Base-by-base conservation (phyloP, 2,329 filamentous ascomycete genomes). In the Fusarium concolor region DNA sequence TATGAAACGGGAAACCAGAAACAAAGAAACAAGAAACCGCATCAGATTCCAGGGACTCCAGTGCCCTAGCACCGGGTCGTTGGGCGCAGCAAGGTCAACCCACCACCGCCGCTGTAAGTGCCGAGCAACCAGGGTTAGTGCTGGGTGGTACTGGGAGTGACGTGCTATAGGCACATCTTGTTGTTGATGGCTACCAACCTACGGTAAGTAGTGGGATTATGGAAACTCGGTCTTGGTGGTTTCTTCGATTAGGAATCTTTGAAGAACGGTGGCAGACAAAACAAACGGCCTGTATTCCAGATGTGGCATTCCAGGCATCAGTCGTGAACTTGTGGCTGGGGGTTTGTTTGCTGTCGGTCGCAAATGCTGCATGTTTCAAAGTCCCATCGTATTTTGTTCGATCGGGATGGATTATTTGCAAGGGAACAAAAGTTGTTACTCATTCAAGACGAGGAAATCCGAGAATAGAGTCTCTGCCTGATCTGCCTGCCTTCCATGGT, bases 391-490 rank as follows among this genome's bases (percentile, higher is more conserved):
- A 49, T 22, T 41, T 42, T 18, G 24, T 31, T 31, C 26, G 26
- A 35, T 24, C 29, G 43, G 17, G 24, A 42, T 42, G 50, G 28
- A 38, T 39, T 24, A 26, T n/a, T 29, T n/a, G 12, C 26, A 56
- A 14, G 9, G 24, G 28, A 43, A 42, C n/a, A 58, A 46, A 47
- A 22, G 33, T 38, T 49, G 47, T 65, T 56, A 47, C 53, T 65
- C 53, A 38, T 47, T 49, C 26, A 44, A 46, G 47, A 56, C 42
- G 56, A 42, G 9, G 35, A 43, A 15, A 44, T 42, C 35, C 37
- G 31, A 56, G 39, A 66, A 58, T 56, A 51, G 56, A 57, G 64
- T 62, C 51, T 68, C 70, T 73, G 70, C 70, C 70, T 72, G 62
- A 54, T 63, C 57, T 73, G 62, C 70, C 70, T 71, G 68, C 56